These are phyloP conservation scores for Lodderomyces parapsilosis DNA, from an alignment of 1,139 yeast genomes.

Conservation along the genomic window DNA sequence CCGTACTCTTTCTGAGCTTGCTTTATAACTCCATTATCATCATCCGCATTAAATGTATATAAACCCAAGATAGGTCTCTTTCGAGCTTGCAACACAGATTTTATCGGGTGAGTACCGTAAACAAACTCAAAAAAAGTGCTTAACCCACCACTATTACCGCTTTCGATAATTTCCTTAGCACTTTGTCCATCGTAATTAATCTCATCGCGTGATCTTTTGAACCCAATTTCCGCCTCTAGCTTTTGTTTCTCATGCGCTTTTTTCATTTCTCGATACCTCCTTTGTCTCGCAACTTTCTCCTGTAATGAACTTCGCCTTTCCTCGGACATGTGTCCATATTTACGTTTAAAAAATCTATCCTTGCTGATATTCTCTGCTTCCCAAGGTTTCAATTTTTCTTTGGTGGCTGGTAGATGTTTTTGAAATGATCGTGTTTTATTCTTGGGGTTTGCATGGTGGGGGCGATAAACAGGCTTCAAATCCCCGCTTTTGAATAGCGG, in stretches of 20 bases:
- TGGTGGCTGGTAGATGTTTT: slow-evolving; percentile 13
- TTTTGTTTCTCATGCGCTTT: slow-evolving; percentile 14
- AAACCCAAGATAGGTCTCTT: slow-evolving; percentile 57
- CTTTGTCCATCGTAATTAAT: slow-evolving; percentile 1
- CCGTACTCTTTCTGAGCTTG: slow-evolving; percentile 46
- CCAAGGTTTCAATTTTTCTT: slow-evolving; percentile 31
- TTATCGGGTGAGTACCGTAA: slow-evolving; percentile 75
- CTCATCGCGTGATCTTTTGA: slow-evolving; percentile 7
- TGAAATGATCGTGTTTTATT: slow-evolving; percentile 14
- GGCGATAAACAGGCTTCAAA: slow-evolving; percentile 17
- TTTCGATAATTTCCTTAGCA: slow-evolving; percentile 4
- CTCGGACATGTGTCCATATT: slow-evolving; percentile 33
- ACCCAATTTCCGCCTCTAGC: slow-evolving; percentile 11
- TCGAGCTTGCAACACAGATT: slow-evolving; percentile 62
- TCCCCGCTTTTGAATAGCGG: slow-evolving; percentile 1
- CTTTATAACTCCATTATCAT: slow-evolving; percentile 31
- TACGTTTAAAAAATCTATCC: slow-evolving; percentile 41
- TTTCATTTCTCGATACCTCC: slow-evolving; percentile 24
- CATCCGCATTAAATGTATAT: slow-evolving; percentile 44
- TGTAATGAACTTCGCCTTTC: slow-evolving; percentile 28
- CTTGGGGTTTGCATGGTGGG: slow-evolving; percentile 18
- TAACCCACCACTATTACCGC: not conserved
- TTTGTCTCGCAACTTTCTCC: slow-evolving; percentile 38
- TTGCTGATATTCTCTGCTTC: slow-evolving; percentile 36
- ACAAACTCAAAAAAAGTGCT: slow-evolving; percentile 62